These are phyloP conservation scores for Letharia columbiana DNA, from an alignment of 495 filamentous ascomycete species.

Conservation along the genomic window DNA sequence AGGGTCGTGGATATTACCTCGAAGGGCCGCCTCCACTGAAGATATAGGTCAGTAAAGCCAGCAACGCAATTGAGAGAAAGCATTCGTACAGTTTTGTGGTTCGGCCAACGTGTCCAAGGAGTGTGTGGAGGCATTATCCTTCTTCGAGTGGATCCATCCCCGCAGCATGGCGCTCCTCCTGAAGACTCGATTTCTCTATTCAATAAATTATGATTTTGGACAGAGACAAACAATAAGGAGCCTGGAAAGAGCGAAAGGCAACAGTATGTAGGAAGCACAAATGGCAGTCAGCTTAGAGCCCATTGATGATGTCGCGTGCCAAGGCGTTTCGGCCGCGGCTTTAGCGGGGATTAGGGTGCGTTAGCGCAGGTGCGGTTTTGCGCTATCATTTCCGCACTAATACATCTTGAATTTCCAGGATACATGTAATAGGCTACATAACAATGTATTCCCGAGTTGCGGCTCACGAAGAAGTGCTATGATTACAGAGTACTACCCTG, in stretches of 20 bases:
- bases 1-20: slow-evolving; percentile 21
- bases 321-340: no score
- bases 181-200: neutral
- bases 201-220: neutral
- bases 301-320: no score
- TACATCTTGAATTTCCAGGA: no score
- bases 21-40: slow-evolving; percentile 56
- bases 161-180: slow-evolving; percentile 36
- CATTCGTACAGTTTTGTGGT: slow-evolving; percentile 47
- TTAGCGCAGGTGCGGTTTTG: no score
- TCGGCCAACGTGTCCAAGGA: slow-evolving; percentile 53
- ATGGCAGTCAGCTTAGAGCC: no score
- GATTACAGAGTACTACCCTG: no score
- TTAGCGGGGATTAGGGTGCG: no score
- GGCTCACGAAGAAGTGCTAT: no score
- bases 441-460: no score
- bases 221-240: neutral
- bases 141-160: slow-evolving; percentile 51
- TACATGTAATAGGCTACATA: no score
- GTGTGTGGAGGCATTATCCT: slow-evolving; percentile 44
- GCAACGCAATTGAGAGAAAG: slow-evolving; percentile 11
- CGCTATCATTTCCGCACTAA: no score
- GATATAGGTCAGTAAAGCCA: slow-evolving; percentile 14
- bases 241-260: neutral
- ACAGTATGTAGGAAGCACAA: neutral